Evolutionary conservation across 148 eudicot genomes (phyloP), one percentile per base, ranked within the genome.

Genomic region (Persicaria maculosa): DNA sequence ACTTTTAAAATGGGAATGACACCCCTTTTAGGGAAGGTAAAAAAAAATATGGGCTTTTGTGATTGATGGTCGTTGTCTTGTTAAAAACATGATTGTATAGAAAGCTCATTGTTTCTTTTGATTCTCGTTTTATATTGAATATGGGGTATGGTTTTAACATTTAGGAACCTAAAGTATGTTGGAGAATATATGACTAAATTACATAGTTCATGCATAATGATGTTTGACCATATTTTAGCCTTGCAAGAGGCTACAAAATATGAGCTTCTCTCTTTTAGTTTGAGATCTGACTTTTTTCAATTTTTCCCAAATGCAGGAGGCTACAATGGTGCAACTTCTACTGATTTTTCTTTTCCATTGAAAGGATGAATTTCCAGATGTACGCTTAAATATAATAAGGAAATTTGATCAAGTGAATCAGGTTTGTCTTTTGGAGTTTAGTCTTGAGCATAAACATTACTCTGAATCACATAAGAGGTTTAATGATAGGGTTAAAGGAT

Each of bases 1-100:
- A 92, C 99, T 50, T 97, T 95, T 69, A 95, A 92, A 75, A 95
- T 95, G 99, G 99, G 99, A 83, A 95, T 95, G 99, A 97, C 99
- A 74, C 97, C 97, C 74, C 89, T 95, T 43, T 81, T 95, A 64
- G 97, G 96, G 71, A 95, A 95, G 99, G 99, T 95, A n/a, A 87
- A 75, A 59, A 22, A n/a, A 5, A 4, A 22, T 67, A 12, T 59
- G 64, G 36, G 17, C 17, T 64, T 43, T 12, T 64, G 46, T 40
- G 69, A 40, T 14, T 59, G 45, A 36, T 40, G n/a, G 5, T 6
- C 10, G 40, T 12, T 25, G 68, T 31, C 44, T 8, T 25, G 68
- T 6, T 22, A 3, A 61, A 20, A 22, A 25, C 5, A 25, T 22
- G 31, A 6, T 9, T 61, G 16, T 61, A 54, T 5, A 16, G 15